phyloP scores from a whole-genome alignment of 768 basidiomycete genomes.

The Pleurotus ostreatus region DNA sequence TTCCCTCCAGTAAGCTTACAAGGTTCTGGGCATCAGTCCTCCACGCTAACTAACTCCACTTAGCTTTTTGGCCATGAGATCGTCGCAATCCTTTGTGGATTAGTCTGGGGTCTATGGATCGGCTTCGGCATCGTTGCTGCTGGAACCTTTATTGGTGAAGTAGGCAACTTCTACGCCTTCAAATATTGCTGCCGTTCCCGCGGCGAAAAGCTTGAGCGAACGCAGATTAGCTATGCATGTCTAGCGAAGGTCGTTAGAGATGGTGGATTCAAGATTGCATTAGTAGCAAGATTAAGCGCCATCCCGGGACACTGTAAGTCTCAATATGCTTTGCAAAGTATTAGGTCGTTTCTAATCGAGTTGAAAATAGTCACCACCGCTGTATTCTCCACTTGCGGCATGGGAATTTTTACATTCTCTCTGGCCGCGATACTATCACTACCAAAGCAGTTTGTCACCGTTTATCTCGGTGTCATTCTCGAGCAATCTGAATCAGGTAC shows the following conservation, averaged over 20 bases:
- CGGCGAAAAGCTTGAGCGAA: conserved; percentile 69
- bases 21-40: too few species aligned
- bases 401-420: conserved; percentile 73
- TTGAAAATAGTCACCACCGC: conserved; percentile 69
- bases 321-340: not conserved
- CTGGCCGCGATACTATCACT: conserved; percentile 78
- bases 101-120: conserved; percentile 86
- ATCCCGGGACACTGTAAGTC: conserved; percentile 83
- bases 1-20: conserved; percentile 66
- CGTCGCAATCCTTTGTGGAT: conserved; percentile 79
- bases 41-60: not conserved
- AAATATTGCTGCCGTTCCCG: conserved; percentile 72
- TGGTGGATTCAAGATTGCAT: conserved; percentile 82
- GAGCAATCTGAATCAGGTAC: conserved; percentile 42
- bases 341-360: not conserved
- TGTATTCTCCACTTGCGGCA: conserved; percentile 86
- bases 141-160: conserved; percentile 81
- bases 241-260: conserved; percentile 70
- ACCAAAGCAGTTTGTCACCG: conserved; percentile 89
- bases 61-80: conserved; percentile 92
- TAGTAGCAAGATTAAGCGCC: conserved; percentile 74
- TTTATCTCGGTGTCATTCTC: conserved; percentile 85
- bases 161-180: conserved; percentile 88
- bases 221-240: conserved; percentile 55
- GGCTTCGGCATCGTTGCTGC: conserved; percentile 86